Conservation (phyloP, 345 rosid genomes). For the Firmiana major region DNA sequence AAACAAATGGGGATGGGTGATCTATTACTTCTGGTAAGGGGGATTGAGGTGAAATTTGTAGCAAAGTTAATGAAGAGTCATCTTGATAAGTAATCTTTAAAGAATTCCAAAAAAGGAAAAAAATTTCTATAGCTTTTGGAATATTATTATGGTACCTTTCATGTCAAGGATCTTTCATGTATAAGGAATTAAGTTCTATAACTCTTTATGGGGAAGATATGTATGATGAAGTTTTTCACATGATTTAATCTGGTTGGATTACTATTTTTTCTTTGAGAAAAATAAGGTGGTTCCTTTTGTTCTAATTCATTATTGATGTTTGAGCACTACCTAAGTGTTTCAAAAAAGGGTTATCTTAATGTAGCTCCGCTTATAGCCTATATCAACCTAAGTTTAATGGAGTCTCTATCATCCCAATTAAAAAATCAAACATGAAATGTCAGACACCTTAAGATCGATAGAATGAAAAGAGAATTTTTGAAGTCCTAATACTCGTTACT, state of each 20-base stretch:
- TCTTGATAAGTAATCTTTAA: background rate
- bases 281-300: background rate
- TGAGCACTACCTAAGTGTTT: constrained; percentile 7
- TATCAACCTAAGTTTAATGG: constrained; percentile 16
- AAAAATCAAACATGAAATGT: background rate
- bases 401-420: background rate
- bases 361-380: constrained; percentile 2
- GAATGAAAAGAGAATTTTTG: background rate
- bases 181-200: background rate
- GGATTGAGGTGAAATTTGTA: background rate
- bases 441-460: background rate
- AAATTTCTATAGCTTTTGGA: background rate
- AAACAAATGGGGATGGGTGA: background rate
- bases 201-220: background rate
- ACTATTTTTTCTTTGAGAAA: background rate
- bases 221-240: background rate
- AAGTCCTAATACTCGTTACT: background rate
- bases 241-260: background rate
- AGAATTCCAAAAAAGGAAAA: background rate
- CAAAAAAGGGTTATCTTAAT: constrained; percentile 5
- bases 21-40: background rate
- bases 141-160: background rate
- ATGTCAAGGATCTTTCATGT: background rate
- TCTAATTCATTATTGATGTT: background rate
- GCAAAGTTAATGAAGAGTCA: background rate